Base-by-base conservation (phyloP, 306 rosid genomes). In the Heteromeles arbutifolia region DNA sequence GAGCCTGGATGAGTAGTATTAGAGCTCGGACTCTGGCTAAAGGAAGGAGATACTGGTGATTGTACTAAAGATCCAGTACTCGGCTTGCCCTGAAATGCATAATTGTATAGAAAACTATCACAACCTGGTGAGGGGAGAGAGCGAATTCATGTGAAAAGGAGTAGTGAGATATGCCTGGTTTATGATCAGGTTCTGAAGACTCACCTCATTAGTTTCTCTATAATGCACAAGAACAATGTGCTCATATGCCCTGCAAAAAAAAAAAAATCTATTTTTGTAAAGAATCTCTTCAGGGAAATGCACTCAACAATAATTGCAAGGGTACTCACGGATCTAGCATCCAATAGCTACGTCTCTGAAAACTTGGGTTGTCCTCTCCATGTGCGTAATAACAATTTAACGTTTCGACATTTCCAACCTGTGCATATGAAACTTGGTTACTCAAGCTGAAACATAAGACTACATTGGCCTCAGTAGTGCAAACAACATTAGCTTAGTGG, bases 281-380 rank as follows among this genome's bases (percentile, higher is more conserved):
- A 70, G 21, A 78, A 34, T 61, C 58, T 44, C 28, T 53, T 41
- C 19, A 54, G 56, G 48, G 73, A 48, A 59, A 69, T 73, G 50
- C 15, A 73, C 75, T 64, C n/a, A 26, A 63, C 75, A 74, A 58
- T 44, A 61, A 76, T 67, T 37, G 68, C 81, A 77, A 76, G 69
- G 74, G 45, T 70, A 92, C 99, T 90, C 84, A 96, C 99, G 86
- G 93, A 82, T 96, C 91, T 85, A 96, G 84, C 87, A 96, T 89
- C 99, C 99, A 96, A 81, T 86, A 96, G 88, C 97, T 86, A 78
- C 99, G 96, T 75, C 99, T 90, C 84, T 89, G 99, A 75, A 96
- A 96, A 85, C 70, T 83, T 75, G 88, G 91, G 69, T 90, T 88
- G 72, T 89, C 85, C 84, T 92, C 99, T 82, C 98, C 99, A 79